A percentile compares a stretch with the other conserved stretches of the same genome.
Evolutionary conservation across 2,329 filamentous ascomycete species (phyloP).

Genomic region (Aspergillus cejpii): DNA sequence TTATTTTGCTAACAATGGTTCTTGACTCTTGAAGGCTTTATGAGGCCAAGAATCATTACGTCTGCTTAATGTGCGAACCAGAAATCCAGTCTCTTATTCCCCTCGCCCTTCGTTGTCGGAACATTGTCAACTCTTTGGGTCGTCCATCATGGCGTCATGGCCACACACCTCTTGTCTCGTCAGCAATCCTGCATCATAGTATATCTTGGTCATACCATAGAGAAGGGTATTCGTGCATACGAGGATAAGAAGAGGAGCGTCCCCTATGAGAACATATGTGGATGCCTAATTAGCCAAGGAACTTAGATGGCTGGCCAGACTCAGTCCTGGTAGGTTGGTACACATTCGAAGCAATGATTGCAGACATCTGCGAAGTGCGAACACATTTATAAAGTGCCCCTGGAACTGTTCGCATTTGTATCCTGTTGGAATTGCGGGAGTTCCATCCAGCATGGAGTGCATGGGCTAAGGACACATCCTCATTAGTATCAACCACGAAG

Average conservation of each 20-base stretch:
- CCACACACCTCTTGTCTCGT: constrained; percentile 27
- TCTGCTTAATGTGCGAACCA: constrained; percentile 27
- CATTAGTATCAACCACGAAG: background rate
- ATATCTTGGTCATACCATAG: constrained; percentile 27
- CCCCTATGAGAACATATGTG: constrained; percentile 17
- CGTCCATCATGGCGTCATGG: constrained; percentile 28
- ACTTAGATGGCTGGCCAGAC: constrained; percentile 1
- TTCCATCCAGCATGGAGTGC: constrained; percentile 45
- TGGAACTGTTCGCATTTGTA: constrained; percentile 34
- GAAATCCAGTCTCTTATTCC: constrained; percentile 34
- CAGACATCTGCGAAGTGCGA: constrained; percentile 33
- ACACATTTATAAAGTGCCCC: constrained; percentile 38
- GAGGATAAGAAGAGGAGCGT: constrained; percentile 32
- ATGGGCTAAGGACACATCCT: constrained; percentile 39
- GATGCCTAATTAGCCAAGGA: constrained; percentile 4
- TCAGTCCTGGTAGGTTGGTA: constrained; percentile 30
- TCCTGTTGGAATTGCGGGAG: constrained; percentile 36
- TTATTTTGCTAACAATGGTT: no score
- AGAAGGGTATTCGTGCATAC: constrained; percentile 21
- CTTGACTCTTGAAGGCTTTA: background rate
- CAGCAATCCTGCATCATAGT: constrained; percentile 28
- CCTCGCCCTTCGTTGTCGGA: constrained; percentile 27
- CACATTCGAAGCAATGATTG: constrained; percentile 34
- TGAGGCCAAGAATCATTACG: constrained; percentile 1
- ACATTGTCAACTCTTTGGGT: constrained; percentile 27